Evolutionary conservation across 192 early-diverging fungal genomes (phyloP), one percentile per base, ranked within the genome.

Genomic region (Coemansia sp.): DNA sequence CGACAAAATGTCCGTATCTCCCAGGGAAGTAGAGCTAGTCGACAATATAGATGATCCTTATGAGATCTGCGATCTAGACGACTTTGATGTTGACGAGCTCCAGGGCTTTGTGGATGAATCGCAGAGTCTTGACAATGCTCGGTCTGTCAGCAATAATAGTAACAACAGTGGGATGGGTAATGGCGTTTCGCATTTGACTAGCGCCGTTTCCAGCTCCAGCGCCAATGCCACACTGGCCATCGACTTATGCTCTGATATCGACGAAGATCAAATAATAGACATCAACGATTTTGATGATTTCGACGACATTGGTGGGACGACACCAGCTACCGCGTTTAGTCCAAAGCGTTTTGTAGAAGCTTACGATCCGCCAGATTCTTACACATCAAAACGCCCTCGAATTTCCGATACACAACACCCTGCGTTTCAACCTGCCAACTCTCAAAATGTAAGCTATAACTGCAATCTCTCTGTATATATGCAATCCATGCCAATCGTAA

Each of bases 51-150:
- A 67, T 49, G 72, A 73, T 12, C 16, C 58, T 3, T 42, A 67
- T 36, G 59, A 72, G 19, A 58, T 68, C 6, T 72, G 66, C 48
- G 68, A 78, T 51, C 42, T 78, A 21, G 68, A 73, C 32, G 77
- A 73, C 51, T 61, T 73, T 59, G 65, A 67, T 19, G 18, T 69
- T 52, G n/a, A 59, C n/a, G 57, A 41, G 6, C 57, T 59, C 8
- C 37, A 59, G 15, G 57, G 39, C n/a, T 18, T 59, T 41, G n/a
- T 39, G 12, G n/a, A 18, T 5, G 39, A 59, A 59, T 4, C 32
- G 2, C 39, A 59, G 51, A 6, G 26, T 8, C 11, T 13, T 8
- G 26, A 54, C 51, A 54, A 12, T 9, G 26, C 51, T 21, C 51
- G 21, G 7, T 54, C 51, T 26, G 11, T 21, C 12, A 21, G 26